Conservation (phyloP, 495 filamentous ascomycete species). For the Daldinia bambusicola region DNA sequence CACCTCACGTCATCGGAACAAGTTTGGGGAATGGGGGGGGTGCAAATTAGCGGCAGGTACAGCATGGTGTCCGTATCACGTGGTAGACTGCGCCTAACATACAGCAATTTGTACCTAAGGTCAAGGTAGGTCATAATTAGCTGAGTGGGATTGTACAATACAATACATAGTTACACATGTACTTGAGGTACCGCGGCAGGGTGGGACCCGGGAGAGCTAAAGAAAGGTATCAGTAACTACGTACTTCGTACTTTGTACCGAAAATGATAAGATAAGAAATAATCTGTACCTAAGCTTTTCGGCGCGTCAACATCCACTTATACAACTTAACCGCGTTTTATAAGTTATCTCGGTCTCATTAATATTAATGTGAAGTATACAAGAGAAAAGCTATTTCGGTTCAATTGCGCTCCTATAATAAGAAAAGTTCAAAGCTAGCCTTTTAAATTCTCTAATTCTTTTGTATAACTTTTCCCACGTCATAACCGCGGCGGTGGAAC, state of each 20-base stretch:
- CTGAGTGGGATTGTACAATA: too few species aligned
- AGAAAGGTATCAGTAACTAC: too few species aligned
- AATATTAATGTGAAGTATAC: slow-evolving; percentile 5
- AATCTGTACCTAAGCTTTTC: not conserved
- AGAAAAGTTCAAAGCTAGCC: not conserved
- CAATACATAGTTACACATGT: not conserved
- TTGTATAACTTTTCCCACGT: not conserved
- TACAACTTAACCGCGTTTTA: slow-evolving; percentile 28
- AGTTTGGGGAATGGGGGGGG: slow-evolving; percentile 8
- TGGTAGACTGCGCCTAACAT: not conserved
- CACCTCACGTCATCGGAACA: slow-evolving; percentile 40
- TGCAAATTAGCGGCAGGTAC: not conserved
- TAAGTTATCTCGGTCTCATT: slow-evolving; percentile 10
- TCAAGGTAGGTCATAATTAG: not conserved
- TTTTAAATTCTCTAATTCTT: slow-evolving; percentile 4
- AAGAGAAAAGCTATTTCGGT: slow-evolving; percentile 1
- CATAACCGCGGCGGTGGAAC: slow-evolving; percentile 9
- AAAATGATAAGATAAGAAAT: slow-evolving; percentile 37
- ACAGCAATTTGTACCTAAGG: not conserved
- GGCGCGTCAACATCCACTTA: slow-evolving; percentile 32
- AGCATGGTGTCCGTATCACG: slow-evolving; percentile 8
- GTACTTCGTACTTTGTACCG: too few species aligned
- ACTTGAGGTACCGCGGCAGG: not conserved
- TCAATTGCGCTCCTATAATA: slow-evolving; percentile 19
- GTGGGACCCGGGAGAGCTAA: not conserved